Evolutionary conservation across 2,329 filamentous ascomycete genomes (phyloP).

Genomic region (Stemphylium vesicarium): DNA sequence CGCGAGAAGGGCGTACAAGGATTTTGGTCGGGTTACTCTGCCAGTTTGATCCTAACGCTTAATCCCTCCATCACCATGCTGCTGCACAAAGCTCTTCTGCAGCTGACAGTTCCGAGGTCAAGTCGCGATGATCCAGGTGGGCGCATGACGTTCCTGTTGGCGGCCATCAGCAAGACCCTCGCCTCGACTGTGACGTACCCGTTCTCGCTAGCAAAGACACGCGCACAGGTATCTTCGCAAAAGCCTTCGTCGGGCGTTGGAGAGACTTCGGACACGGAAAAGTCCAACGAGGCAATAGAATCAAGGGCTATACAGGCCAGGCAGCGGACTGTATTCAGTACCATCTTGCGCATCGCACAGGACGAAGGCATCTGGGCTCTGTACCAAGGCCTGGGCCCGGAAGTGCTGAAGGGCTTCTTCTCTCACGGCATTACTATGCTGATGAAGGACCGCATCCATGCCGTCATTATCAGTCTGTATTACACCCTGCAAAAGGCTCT

Average conservation of each 20-base stretch:
- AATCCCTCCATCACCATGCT: slow-evolving; percentile 90
- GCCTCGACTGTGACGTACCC: slow-evolving; percentile 83
- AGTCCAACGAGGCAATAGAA: slow-evolving; percentile 29
- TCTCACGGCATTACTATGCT: slow-evolving; percentile 87
- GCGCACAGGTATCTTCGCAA: slow-evolving; percentile 68
- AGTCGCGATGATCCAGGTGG: slow-evolving; percentile 61
- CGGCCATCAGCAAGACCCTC: slow-evolving; percentile 78
- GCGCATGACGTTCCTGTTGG: slow-evolving; percentile 67
- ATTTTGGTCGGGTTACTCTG: slow-evolving; percentile 89
- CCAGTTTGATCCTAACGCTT: slow-evolving; percentile 77
- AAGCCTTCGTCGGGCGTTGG: slow-evolving; percentile 39
- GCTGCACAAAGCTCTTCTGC: slow-evolving; percentile 74
- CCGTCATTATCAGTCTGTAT: slow-evolving; percentile 73
- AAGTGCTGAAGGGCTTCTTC: slow-evolving; percentile 83
- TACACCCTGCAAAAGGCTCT: slow-evolving; percentile 65
- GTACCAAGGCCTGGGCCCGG: slow-evolving; percentile 77
- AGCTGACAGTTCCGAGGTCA: slow-evolving; percentile 61
- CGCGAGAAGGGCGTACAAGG: slow-evolving; percentile 74
- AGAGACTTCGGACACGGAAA: slow-evolving; percentile 36
- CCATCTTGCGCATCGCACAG: slow-evolving; percentile 63
- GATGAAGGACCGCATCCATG: slow-evolving; percentile 79
- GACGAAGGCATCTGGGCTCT: slow-evolving; percentile 72
- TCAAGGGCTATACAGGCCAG: slow-evolving; percentile 33
- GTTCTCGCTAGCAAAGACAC: slow-evolving; percentile 82
- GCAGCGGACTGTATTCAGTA: slow-evolving; percentile 65